Percentiles rank a stretch among this genome's conserved stretches.
phyloP scores from a whole-genome alignment of 2,329 filamentous ascomycete genomes.

The Arachnomyces sp. region DNA sequence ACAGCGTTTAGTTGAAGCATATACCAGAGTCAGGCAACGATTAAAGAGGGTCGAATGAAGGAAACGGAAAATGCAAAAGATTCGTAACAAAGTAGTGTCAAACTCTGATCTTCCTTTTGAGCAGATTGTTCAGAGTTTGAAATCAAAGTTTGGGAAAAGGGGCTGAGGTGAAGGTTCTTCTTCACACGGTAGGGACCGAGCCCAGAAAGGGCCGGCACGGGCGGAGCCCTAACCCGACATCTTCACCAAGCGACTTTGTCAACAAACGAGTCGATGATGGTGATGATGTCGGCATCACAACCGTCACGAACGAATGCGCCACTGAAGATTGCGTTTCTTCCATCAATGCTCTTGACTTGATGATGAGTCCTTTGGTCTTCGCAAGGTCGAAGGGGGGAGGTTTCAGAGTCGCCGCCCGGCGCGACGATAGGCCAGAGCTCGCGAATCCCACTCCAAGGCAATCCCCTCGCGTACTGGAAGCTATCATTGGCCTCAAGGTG shows the following conservation, averaged over 20 bases:
- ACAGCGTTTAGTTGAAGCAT: conserved; percentile 1
- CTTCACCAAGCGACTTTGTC: neutral
- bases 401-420: neutral
- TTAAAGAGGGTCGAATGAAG: too few relatives aligned
- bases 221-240: too few relatives aligned
- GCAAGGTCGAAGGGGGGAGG: neutral
- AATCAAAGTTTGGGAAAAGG: too few relatives aligned
- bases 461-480: too few relatives aligned
- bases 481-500: too few relatives aligned
- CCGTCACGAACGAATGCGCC: too few relatives aligned
- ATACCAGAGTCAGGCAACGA: neutral
- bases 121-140: too few relatives aligned
- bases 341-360: neutral
- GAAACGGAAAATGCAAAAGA: neutral
- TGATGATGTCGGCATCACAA: too few relatives aligned
- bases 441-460: too few relatives aligned
- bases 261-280: too few relatives aligned
- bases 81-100: neutral
- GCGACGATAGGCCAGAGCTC: neutral
- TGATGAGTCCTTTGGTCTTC: neutral
- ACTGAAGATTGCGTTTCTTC: neutral
- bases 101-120: neutral
- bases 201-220: neutral
- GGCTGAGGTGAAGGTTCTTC: too few relatives aligned
- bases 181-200: too few relatives aligned